phyloP scores from a whole-genome alignment of 352 stramenopile species.

The Elongisporangium undulatum region DNA sequence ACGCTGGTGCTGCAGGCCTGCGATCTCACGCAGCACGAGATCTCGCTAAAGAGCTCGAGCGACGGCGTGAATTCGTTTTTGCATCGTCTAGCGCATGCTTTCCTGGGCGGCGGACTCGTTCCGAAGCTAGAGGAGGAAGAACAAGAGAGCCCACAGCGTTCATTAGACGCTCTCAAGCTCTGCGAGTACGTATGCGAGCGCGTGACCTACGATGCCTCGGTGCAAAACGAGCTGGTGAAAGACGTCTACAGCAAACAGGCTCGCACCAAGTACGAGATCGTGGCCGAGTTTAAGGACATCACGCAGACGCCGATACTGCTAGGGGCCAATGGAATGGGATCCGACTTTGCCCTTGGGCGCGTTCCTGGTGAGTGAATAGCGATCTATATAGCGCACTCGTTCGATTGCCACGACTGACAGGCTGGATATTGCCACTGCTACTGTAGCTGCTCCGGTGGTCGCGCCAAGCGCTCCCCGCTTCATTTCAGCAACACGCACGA shows the following conservation, averaged over 20 bases:
- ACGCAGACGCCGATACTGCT: conserved; percentile 42
- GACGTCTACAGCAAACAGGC: conserved; percentile 48
- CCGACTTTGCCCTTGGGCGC: conserved; percentile 39
- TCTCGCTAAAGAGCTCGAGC: conserved; percentile 24
- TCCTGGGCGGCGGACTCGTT: conserved; percentile 36
- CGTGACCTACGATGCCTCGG: conserved; percentile 30
- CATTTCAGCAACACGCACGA: conserved; percentile 32
- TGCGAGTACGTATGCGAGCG: conserved; percentile 30
- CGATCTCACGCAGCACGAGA: conserved; percentile 24
- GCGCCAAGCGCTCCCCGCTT: conserved; percentile 25
- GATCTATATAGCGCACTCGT: background rate
- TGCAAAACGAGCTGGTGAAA: conserved; percentile 36
- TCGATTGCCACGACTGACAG: background rate
- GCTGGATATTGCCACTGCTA: background rate
- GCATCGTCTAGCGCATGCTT: conserved; percentile 53
- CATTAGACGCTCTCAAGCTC: conserved; percentile 28
- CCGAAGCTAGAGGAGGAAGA: conserved; percentile 22
- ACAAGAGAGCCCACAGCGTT: conserved; percentile 5
- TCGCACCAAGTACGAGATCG: conserved; percentile 52
- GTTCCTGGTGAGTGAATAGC: conserved; percentile 22
- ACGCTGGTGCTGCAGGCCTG: conserved; percentile 35
- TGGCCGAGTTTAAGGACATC: conserved; percentile 52
- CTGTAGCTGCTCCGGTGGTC: conserved; percentile 24
- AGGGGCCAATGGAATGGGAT: conserved; percentile 8
- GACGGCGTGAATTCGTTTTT: conserved; percentile 61